phyloP scores from a whole-genome alignment of 371 early-diverging fungal species.

The Saksenaea oblongispora region DNA sequence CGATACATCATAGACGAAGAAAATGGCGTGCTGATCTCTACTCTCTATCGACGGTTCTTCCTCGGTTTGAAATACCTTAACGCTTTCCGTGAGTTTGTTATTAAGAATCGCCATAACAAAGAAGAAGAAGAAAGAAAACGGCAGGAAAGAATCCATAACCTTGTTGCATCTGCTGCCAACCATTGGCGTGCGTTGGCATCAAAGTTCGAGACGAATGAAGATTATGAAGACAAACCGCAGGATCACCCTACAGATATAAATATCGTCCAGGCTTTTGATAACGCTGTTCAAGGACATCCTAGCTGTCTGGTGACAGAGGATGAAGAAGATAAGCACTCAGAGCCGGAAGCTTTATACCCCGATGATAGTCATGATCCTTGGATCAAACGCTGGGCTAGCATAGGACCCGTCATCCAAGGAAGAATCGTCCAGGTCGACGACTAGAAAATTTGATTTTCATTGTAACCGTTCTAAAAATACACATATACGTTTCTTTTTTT shows the following conservation, averaged over 20 bases:
- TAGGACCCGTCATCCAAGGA: conserved; percentile 41
- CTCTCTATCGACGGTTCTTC: conserved; percentile 56
- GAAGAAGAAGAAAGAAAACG: conserved; percentile 9
- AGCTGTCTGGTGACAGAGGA: conserved; percentile 23
- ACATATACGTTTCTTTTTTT: not conserved
- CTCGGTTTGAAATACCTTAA: conserved; percentile 59
- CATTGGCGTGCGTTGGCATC: conserved; percentile 25
- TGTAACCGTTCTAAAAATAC: not conserved
- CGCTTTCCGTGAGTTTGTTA: conserved; percentile 36
- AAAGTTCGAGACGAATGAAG: conserved; percentile 18
- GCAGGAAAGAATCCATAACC: conserved; percentile 8
- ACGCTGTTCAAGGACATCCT: conserved; percentile 29
- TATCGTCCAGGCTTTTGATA: conserved; percentile 26
- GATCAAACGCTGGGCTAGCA: conserved; percentile 49
- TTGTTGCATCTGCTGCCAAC: conserved; percentile 21
- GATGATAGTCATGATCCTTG: conserved; percentile 18
- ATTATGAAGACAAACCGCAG: conserved; percentile 3
- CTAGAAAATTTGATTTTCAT: conserved; percentile 5
- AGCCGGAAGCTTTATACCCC: not conserved
- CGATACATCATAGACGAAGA: conserved; percentile 58
- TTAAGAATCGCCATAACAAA: conserved; percentile 14
- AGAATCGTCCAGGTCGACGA: conserved; percentile 37
- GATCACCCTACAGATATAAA: conserved; percentile 4
- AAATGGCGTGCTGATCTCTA: conserved; percentile 54
- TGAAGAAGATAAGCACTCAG: conserved; percentile 17